Base-by-base conservation (phyloP, 2,329 filamentous ascomycete genomes). In the Zalaria sp. region DNA sequence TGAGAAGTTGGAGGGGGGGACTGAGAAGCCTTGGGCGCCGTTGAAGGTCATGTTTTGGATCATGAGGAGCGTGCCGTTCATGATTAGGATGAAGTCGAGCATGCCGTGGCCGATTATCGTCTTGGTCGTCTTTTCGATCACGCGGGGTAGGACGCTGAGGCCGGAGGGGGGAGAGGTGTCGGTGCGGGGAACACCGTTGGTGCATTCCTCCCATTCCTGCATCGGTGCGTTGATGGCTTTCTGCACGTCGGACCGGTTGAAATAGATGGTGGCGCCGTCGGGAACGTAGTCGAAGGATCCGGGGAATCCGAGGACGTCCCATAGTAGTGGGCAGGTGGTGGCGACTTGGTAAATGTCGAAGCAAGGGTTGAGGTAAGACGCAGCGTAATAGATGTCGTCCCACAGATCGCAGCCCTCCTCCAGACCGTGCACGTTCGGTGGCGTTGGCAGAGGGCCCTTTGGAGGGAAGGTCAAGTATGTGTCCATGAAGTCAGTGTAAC, bases 41-140 rank as follows among this genome's bases (percentile, higher is more conserved):
- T 75, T 75, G 77, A 78, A 89, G 0, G 81, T 87, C 77, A 88
- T 84, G 63, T 87, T 87, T 55, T 89, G 83, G 44, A 88, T 78
- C 1, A 72, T 71, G 5, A 85, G 64, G 1, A 89, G 66, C 0
- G 81, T 81, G 10, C 82, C 83, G 56, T 83, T 81, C 52, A 70
- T 66, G 25, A 80, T 65, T 6, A 85, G 68, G 45, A 83, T 69
- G 54, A 72, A 82, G 60, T 87, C 84, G 7, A 81, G 69, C 38
- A 72, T 64, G 7, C 82, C 84, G 53, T 88, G 82, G 3, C 70
- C 79, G 52, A 91, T 77, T 49, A 91, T 70, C 5, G 84, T 83
- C 47, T 80, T 79, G 37, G 81, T 69, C 1, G 81, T 83, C 28
- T 68, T 66, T 52, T 89, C 83, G 47, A 89, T 84, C 31, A 89